phyloP scores from a whole-genome alignment of 2,329 filamentous ascomycete genomes.

The Beauveria brongniartii region DNA sequence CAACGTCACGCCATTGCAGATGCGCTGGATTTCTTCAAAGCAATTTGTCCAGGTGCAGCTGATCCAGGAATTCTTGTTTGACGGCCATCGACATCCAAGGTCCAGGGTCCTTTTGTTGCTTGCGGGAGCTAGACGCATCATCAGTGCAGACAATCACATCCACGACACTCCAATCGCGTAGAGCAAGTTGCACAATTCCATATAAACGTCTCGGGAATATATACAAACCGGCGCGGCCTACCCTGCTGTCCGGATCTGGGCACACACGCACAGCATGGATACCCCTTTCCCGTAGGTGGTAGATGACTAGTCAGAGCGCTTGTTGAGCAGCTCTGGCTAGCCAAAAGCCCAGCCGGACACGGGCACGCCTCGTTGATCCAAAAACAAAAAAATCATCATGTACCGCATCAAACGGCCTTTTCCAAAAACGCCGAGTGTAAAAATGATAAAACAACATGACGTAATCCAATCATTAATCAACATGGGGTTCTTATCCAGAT shows the following conservation, averaged over 20 bases:
- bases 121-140: not conserved
- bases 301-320: not conserved
- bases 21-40: not conserved
- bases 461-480: constrained; percentile 7
- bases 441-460: not conserved
- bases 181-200: constrained; percentile 23
- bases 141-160: constrained; percentile 5
- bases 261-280: not conserved
- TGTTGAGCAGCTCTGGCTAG: not conserved
- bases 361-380: not conserved
- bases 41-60: not conserved
- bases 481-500: not conserved
- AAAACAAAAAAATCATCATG: constrained; percentile 1
- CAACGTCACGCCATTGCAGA: not conserved
- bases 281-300: not conserved
- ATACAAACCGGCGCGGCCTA: constrained; percentile 45
- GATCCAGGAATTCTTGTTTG: not conserved
- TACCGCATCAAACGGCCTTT: constrained; percentile 5
- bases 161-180: not conserved
- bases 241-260: constrained; percentile 42
- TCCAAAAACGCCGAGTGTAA: constrained; percentile 6
- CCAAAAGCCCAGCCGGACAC: not conserved
- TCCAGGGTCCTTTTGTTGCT: not conserved
- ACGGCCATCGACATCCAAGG: not conserved
- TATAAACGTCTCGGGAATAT: constrained; percentile 38